Evolutionary conservation across 2,329 filamentous ascomycete genomes (phyloP), one percentile per base, ranked within the genome.

Genomic region (Ophiocordyceps camponoti-leonardi): DNA sequence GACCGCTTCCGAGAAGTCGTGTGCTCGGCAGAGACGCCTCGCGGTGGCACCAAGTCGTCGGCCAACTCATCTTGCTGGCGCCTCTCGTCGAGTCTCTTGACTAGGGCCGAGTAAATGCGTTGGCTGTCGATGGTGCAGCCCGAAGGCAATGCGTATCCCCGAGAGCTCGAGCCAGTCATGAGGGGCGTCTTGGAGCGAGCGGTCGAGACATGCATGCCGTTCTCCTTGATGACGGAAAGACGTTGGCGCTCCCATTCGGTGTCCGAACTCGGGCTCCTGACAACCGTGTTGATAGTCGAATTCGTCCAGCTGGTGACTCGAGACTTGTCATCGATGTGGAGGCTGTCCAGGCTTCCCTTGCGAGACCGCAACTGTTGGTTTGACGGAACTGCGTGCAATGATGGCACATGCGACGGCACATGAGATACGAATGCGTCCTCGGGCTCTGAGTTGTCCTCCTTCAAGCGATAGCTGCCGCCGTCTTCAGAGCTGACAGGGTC

Each of bases 281-380:
- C 60, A 3, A 73, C 69, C 3, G 73, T 77, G 47, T 71, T 71
- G 2, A 69, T 67, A 1, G 73, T 75, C 0, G 81, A 83, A 49
- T 77, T 75, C 5, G 73, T 73, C 82, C 82, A 86, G 57, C 81
- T 86, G 2, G 81, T 84, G 44, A 84, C 75, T 20, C 81, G 65
- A n/a, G 78, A 82, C 50, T 66, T 73, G 19, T 76, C 71, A 37
- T 74, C 64, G 45, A 62, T 68, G 20, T 51, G 52, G 2, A 71
- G 50, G 48, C 69, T 77, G 48, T 71, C 71, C 6, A 77, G 52
- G 49, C 76, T 79, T 1, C 73, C 75, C 51, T 70, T 64, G 33
- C 69, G 68, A 8, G 75, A 77, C 44, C 61, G 65, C 41, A 73
- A 56, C 46, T 67, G 63, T 42, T 72, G 66, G 33, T 59, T 61